Evolutionary conservation across 495 filamentous ascomycete species (phyloP).

Genomic region (Amphirosellinia nigrospora): DNA sequence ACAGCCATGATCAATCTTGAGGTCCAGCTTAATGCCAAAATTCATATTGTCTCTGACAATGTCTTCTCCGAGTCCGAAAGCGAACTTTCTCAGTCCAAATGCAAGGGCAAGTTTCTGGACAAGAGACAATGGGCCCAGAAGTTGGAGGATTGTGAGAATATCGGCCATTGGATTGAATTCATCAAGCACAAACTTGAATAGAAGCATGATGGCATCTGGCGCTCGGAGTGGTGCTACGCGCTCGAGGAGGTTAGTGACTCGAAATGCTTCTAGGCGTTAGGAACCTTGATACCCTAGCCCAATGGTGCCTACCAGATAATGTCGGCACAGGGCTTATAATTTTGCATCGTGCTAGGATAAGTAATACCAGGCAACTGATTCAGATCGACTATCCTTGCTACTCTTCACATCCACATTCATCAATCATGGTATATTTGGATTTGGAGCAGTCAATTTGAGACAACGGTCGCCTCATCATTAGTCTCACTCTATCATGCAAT

Average conservation of each 20-base stretch:
- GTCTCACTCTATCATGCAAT: not conserved
- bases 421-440: not conserved
- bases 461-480: not conserved
- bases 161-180: constrained; percentile 38
- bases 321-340: not conserved
- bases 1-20: constrained; percentile 60
- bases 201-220: not conserved
- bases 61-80: constrained; percentile 39
- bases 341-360: not conserved
- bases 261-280: not conserved
- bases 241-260: not conserved
- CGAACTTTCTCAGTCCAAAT: constrained; percentile 12
- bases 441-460: not conserved
- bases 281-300: not conserved
- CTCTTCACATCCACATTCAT: not conserved
- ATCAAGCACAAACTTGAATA: constrained; percentile 32
- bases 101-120: constrained; percentile 17
- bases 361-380: not conserved
- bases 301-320: not conserved
- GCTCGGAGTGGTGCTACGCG: not conserved
- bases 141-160: constrained; percentile 36
- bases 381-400: not conserved
- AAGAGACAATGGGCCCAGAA: constrained; percentile 29
- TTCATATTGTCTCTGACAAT: constrained; percentile 54
- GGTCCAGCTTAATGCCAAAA: constrained; percentile 65